A percentile compares a stretch with the other conserved stretches of the same genome.
phyloP scores from a whole-genome alignment of 108 stramenopile species.

The Aurantiochytrium sp. region DNA sequence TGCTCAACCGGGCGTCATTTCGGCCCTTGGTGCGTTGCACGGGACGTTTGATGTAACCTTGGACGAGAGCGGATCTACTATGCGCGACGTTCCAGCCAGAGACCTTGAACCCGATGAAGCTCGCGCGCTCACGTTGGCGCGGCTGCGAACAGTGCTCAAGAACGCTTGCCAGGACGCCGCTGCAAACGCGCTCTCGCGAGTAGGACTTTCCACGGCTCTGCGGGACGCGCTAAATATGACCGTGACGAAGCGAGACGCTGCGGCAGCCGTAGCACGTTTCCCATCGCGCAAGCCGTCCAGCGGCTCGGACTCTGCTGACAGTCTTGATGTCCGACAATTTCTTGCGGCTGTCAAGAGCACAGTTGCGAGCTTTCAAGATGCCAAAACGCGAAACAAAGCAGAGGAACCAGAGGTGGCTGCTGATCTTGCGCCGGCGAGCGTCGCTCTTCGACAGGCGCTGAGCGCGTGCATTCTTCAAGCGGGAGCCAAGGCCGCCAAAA shows the following conservation, averaged over 20 bases:
- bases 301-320: not conserved
- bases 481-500: not conserved
- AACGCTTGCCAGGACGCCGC: not conserved
- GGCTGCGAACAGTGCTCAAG: not conserved
- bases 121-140: not conserved
- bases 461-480: not conserved
- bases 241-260: not conserved
- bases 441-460: not conserved
- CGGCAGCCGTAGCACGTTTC: not conserved
- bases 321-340: not conserved
- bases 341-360: not conserved
- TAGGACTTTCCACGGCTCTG: not conserved
- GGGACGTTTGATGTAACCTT: not conserved
- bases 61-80: not conserved
- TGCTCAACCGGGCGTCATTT: not conserved
- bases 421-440: not conserved
- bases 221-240: not conserved
- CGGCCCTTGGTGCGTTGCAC: not conserved
- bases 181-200: not conserved
- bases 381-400: not conserved
- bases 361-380: not conserved
- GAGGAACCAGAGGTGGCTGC: not conserved
- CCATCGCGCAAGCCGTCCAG: not conserved
- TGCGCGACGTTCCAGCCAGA: not conserved
- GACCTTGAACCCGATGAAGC: not conserved